These are phyloP conservation scores for Austroboletus eburneus DNA, from an alignment of 768 basidiomycete species.

Conservation along the genomic window DNA sequence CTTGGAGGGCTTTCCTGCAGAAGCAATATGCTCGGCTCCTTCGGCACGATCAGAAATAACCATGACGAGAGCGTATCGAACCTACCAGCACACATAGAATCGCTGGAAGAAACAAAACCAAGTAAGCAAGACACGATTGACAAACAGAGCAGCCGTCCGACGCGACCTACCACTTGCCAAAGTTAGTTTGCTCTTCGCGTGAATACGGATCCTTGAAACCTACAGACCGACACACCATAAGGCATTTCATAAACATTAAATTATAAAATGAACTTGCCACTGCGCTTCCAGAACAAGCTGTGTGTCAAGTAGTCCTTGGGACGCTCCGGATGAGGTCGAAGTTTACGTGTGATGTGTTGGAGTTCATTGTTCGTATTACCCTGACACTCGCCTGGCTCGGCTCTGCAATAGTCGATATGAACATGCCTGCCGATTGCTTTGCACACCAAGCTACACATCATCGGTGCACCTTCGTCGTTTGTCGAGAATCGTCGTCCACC, in stretches of 20 bases:
- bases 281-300: slow-evolving; percentile 50
- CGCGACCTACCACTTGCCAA: slow-evolving; percentile 45
- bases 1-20: slow-evolving; percentile 33
- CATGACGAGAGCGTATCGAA: not conserved
- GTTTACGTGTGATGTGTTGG: slow-evolving; percentile 38
- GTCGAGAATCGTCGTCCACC: slow-evolving; percentile 49
- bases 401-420: slow-evolving; percentile 54
- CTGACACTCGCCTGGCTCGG: slow-evolving; percentile 34
- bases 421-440: slow-evolving; percentile 47
- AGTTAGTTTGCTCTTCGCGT: slow-evolving; percentile 48
- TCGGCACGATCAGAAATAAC: not conserved
- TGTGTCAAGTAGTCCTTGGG: slow-evolving; percentile 57
- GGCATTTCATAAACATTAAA: not conserved
- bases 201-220: slow-evolving; percentile 65
- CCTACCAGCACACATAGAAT: slow-evolving; percentile 49
- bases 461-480: slow-evolving; percentile 54
- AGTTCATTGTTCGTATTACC: slow-evolving; percentile 38
- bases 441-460: slow-evolving; percentile 58
- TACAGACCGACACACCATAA: slow-evolving; percentile 15
- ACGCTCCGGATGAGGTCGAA: slow-evolving; percentile 42
- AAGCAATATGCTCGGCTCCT: slow-evolving; percentile 50
- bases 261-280: slow-evolving; percentile 34
- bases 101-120: slow-evolving; percentile 29
- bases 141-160: no score
- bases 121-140: not conserved